Evolutionary conservation across 2,329 filamentous ascomycete genomes (phyloP), one percentile per base, ranked within the genome.

Genomic region (Claviceps spartinae): DNA sequence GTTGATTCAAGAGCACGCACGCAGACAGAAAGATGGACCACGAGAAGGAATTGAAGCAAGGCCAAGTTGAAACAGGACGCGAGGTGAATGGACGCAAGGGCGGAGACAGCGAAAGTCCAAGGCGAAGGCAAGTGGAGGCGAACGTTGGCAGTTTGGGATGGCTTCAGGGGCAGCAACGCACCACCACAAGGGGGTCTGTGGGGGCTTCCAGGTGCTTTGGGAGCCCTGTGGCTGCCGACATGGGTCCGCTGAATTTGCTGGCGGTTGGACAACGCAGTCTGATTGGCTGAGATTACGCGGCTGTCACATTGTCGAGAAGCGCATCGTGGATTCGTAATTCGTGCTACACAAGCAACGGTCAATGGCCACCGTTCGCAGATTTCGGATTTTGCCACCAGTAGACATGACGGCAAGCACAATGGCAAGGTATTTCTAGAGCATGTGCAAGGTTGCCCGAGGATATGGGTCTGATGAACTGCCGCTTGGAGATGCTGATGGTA

Each of bases 161-260:
- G 49, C 62, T 65, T 67, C 64, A 67, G 65, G 65, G 65, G 65
- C 63, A 62, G 37, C 43, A 11, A n/a, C 26, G 8, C 30, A 34
- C 30, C 30, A 34, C 30, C 30, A 34, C 30, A 34, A 34, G 30
- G 30, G 30, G 30, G 30, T 34, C 30, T 34, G 30, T 34, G 30
- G 30, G 30, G 30, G 30, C 30, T 1, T 11, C 30, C 30, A 34
- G 30, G 30, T 34, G 30, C 30, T 34, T 34, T 34, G 30, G 30
- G 9, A 34, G 30, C 30, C 30, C 30, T 34, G 30, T 34, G 30
- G 30, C 41, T 43, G 41, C 4, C 41, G 4, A 24, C 41, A 41
- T 63, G 60, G 58, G 56, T 52, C 59, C 56, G 54, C 57, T 34
- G 30, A 34, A 34, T 34, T 34, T 34, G 30, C 30, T 54, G 52